Base-by-base conservation (phyloP, 768 basidiomycete genomes). In the Sarcodon aspratus region DNA sequence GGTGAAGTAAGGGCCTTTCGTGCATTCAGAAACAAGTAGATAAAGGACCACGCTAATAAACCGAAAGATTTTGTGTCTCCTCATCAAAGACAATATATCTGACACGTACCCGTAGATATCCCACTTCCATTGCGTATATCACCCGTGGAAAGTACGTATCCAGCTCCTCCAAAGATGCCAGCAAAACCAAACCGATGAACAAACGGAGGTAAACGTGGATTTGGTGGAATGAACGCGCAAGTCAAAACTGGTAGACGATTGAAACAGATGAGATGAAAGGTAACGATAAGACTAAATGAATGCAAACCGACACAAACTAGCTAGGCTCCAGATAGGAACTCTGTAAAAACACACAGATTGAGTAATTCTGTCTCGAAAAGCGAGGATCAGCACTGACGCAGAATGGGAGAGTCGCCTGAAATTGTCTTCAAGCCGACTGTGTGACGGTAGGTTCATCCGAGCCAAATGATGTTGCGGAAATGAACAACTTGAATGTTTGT, bases 71-170 rank as follows among this genome's bases (percentile, higher is more conserved):
- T 9, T 10, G 51, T 40, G 46, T 13, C 1, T n/a, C 34, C 35
- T 17, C 9, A 37, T 15, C 33, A 10, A 15, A 61, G n/a, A 10
- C 44, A 10, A 54, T 32, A 33, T 15, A 6, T 33, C 57, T 31
- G 10, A 44, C 12, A 51, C 57, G 42, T 45, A 68, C 66, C 61
- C 21, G 66, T 74, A 15, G 66, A 54, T 17, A 73, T 69, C 0
- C 73, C 74, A 46, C 68, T 64, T 1, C 74, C 74, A 48, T 75
- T 74, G 31, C 65, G 57, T 32, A 51, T 51, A 37, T 74, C 72
- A 2, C 71, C 72, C 6, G 60, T 21, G 5, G 59, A 48, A 35
- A 74, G 51, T 1, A 72, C 66, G 54, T 72, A 73, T 1, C 70
- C 71, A 1, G 71, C 66, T 1, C 73, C 72, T 0, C 64, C 66